phyloP scores from a whole-genome alignment of 192 early-diverging fungal genomes.

The Gamsiella multidivaricata region DNA sequence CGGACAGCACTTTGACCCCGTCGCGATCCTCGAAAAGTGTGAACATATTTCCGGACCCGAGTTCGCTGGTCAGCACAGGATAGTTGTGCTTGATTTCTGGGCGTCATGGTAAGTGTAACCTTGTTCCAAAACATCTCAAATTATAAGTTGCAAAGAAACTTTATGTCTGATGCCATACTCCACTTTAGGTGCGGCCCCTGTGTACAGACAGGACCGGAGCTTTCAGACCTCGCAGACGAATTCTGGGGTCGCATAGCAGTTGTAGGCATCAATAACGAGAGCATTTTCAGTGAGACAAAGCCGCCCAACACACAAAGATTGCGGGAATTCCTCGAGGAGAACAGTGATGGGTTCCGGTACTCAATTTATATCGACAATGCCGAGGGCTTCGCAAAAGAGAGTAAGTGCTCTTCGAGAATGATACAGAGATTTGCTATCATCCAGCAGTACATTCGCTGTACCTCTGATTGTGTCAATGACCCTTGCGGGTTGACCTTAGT shows the following conservation, averaged over 20 bases:
- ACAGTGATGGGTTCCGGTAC: conserved; percentile 38
- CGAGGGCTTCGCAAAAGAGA: conserved; percentile 45
- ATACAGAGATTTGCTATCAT: no score
- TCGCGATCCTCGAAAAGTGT: conserved; percentile 13
- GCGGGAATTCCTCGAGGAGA: conserved; percentile 15
- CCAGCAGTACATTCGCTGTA: no score
- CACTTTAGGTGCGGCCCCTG: conserved; percentile 42
- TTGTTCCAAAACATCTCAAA: no score
- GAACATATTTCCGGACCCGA: conserved; percentile 25
- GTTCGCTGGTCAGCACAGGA: conserved; percentile 9
- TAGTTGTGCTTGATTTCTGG: conserved; percentile 45
- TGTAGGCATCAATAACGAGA: conserved; percentile 50
- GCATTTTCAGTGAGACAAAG: conserved; percentile 38
- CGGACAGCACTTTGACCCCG: conserved; percentile 7
- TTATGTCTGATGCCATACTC: neutral
- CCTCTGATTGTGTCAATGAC: no score
- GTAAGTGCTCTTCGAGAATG: conserved; percentile 14
- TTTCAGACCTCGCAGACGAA: conserved; percentile 39
- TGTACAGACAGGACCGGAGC: conserved; percentile 34
- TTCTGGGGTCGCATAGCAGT: conserved; percentile 24
- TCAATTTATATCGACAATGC: conserved; percentile 33
- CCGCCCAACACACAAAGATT: conserved; percentile 3
- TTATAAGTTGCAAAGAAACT: no score
- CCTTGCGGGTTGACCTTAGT: no score
- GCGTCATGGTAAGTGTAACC: conserved; percentile 34